phyloP scores from a whole-genome alignment of 2,329 filamentous ascomycete species.

The Stachybotrys echinatus region DNA sequence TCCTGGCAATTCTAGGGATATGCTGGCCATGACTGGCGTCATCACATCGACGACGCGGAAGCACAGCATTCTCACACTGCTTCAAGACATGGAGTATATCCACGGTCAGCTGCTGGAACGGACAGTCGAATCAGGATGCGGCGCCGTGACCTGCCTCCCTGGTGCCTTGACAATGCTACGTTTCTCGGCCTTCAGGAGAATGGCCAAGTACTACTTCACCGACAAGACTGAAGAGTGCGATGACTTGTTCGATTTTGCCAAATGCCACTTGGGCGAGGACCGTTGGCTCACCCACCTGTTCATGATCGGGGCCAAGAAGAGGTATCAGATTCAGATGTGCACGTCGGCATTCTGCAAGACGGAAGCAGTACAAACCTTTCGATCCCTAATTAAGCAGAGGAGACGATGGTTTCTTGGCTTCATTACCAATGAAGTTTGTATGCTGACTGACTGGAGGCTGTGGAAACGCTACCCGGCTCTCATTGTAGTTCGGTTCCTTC shows the following conservation, averaged over 20 bases:
- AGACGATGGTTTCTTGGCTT: conserved; percentile 96
- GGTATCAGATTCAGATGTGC: conserved; percentile 96
- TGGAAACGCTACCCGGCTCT: conserved; percentile 90
- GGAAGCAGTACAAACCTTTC: conserved; percentile 86
- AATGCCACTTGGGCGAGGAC: conserved; percentile 92
- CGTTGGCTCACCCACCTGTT: conserved; percentile 96
- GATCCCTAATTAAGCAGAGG: conserved; percentile 84
- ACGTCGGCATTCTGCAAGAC: conserved; percentile 98
- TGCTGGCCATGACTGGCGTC: conserved; percentile 96
- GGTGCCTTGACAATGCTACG: conserved; percentile 93
- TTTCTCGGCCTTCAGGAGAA: conserved; percentile 91
- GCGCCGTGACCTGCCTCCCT: conserved; percentile 88
- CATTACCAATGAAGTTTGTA: conserved; percentile 96
- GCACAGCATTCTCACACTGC: conserved; percentile 80
- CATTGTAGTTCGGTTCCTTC: conserved; percentile 82
- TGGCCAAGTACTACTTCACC: conserved; percentile 98
- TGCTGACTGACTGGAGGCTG: conserved; percentile 89
- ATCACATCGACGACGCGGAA: conserved; percentile 91
- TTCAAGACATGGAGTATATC: conserved; percentile 98
- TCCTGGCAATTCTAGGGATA: conserved; percentile 83
- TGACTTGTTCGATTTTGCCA: conserved; percentile 93
- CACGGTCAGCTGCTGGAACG: conserved; percentile 95
- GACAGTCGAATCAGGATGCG: conserved; percentile 90
- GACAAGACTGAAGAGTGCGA: conserved; percentile 95
- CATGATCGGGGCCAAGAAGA: conserved; percentile 93